phyloP scores from a whole-genome alignment of 2,329 filamentous ascomycete genomes.

The Achaetomium macrosporum region DNA sequence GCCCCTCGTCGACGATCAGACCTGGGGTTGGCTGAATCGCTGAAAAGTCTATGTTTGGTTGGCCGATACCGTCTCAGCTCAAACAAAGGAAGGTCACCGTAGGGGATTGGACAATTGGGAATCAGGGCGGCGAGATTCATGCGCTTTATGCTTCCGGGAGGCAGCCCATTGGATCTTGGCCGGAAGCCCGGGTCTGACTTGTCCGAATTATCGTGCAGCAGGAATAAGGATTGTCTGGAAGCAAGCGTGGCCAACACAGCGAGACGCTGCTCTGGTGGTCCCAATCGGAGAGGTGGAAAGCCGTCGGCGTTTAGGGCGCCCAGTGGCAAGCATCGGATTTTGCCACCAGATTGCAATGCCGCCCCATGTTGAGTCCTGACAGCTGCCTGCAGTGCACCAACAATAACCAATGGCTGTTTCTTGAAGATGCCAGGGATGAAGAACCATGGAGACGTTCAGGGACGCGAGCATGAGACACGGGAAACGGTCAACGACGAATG shows the following conservation, averaged over 20 bases:
- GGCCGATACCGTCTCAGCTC: constrained; percentile 3
- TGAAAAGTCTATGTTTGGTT: too few species aligned
- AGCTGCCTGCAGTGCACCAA: too few species aligned
- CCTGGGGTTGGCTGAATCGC: constrained; percentile 5
- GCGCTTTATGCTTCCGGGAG: constrained; percentile 9
- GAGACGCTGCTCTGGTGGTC: constrained; percentile 3
- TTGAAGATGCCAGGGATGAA: too few species aligned
- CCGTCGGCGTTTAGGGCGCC: too few species aligned
- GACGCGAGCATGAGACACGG: too few species aligned
- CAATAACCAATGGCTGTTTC: too few species aligned
- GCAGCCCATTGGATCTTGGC: constrained; percentile 14
- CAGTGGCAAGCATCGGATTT: not conserved
- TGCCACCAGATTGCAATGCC: not conserved
- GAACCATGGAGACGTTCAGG: too few species aligned
- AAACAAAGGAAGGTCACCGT: not conserved
- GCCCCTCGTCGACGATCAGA: constrained; percentile 18
- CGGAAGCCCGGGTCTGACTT: not conserved
- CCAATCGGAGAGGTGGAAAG: constrained; percentile 9
- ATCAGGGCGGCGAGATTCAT: constrained; percentile 14
- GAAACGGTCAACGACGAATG: too few species aligned
- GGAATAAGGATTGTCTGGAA: not conserved
- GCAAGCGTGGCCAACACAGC: constrained; percentile 5
- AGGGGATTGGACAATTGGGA: constrained; percentile 17
- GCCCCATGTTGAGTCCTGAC: too few species aligned
- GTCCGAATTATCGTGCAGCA: constrained; percentile 1